A percentile compares a stretch with the other conserved stretches of the same genome.
Conservation (phyloP, 148 eudicot species). For the Rhododendron williamsianum region DNA sequence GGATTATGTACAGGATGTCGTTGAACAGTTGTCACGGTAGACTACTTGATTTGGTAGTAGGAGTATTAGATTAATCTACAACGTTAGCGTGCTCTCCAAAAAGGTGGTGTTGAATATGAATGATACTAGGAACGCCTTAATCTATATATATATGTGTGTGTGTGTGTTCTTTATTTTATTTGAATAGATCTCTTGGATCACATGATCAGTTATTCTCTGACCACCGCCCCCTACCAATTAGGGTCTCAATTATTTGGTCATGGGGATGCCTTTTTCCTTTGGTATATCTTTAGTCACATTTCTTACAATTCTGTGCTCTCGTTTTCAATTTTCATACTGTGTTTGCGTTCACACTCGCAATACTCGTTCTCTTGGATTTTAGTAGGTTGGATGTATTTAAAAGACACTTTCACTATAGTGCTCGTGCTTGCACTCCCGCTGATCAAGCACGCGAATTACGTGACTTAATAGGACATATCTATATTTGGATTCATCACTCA, state of each 20-base stretch:
- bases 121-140: background rate
- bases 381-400: no score
- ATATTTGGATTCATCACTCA: background rate
- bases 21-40: no score
- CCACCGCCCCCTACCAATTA: background rate
- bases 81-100: background rate
- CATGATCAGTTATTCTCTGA: constrained; percentile 4
- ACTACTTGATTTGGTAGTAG: background rate
- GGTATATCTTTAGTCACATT: no score
- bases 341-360: background rate
- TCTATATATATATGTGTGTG: no score
- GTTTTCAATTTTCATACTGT: no score
- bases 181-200: constrained; percentile 4
- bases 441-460: no score
- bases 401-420: no score
- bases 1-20: no score
- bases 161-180: background rate
- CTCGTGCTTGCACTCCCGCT: no score
- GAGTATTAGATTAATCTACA: background rate
- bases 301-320: background rate
- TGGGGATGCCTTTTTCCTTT: background rate
- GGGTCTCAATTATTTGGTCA: constrained; percentile 2
- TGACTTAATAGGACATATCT: background rate
- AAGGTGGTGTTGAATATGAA: background rate
- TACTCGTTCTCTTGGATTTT: no score